Conservation (phyloP, 495 filamentous ascomycete species). For the Penicillium desertorum region DNA sequence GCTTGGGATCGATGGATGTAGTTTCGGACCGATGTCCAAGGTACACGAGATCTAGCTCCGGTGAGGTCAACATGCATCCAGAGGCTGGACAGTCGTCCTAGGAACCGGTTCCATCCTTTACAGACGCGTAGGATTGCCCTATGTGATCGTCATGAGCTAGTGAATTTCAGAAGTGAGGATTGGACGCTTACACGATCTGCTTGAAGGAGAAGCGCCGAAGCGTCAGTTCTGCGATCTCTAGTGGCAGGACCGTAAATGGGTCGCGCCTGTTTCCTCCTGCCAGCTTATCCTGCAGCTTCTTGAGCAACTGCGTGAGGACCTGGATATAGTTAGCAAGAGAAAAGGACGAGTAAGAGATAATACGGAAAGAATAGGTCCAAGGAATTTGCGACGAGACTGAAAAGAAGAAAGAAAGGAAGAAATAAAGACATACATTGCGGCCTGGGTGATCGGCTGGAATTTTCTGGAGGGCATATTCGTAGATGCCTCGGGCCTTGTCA, state of each 20-base stretch:
- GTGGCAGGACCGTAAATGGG: conserved; percentile 47
- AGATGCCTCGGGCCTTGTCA: conserved; percentile 57
- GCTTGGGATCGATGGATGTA: conserved; percentile 46
- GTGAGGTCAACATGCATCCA: conserved; percentile 57
- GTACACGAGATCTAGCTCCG: conserved; percentile 39
- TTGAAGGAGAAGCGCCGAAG: conserved; percentile 48
- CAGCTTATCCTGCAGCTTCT: conserved; percentile 48
- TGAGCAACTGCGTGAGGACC: conserved; percentile 34
- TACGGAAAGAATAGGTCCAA: background rate
- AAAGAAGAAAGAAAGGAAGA: background rate
- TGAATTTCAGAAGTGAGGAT: background rate
- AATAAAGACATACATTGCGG: conserved; percentile 40
- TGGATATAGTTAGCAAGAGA: background rate
- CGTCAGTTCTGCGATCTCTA: conserved; percentile 49
- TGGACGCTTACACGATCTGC: conserved; percentile 47
- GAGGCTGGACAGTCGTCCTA: conserved; percentile 42
- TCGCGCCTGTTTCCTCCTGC: conserved; percentile 42
- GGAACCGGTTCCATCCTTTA: conserved; percentile 50
- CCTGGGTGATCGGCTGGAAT: conserved; percentile 44
- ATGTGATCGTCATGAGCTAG: background rate
- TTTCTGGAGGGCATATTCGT: conserved; percentile 56
- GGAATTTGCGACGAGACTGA: background rate
- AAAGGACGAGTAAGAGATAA: no score
- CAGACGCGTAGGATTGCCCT: conserved; percentile 54
- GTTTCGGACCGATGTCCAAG: conserved; percentile 38